Base-by-base conservation (phyloP, 2,329 filamentous ascomycete genomes). In the Verticillium nubilum region DNA sequence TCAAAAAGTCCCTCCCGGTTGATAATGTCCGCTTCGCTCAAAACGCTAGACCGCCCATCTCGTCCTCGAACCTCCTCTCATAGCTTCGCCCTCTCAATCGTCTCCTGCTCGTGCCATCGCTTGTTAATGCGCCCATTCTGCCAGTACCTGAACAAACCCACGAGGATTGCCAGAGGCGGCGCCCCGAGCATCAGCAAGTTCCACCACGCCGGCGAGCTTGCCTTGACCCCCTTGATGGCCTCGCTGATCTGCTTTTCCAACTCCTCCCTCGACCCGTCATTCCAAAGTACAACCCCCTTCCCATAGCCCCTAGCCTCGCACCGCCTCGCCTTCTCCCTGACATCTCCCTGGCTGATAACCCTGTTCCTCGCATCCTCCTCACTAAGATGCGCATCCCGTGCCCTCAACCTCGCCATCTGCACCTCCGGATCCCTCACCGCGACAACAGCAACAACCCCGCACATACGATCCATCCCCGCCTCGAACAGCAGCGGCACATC, bases 401-500 rank as follows among this genome's bases (percentile, higher is more conserved):
- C 86, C 66, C 87, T 82, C 61, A 99, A 74, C 60, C 95, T 80
- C 69, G 83, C 76, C 84, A 97, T 94, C 80, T 99, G 95, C 54
- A 93, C 82, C 62, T 81, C 84, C 0, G 91, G 88, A 66, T 97
- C 91, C 12, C 77, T 80, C 23, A 98, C 92, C 0, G 89, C 92
- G 2, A 98, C 94, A 0, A 99, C 92, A 61, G 97, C 76, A 17
- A 96, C 89, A 0, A 86, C 87, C 4, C 92, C 92, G 70, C 93
- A 97, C 65, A 96, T 85, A 47, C 86, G 79, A 73, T 99, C 95
- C 74, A 97, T 87, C 2, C 87, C 86, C 66, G 86, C 89, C 79
- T 99, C 95, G 67, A 97, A 97, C 50, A 99, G 81, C 58, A 99
- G 78, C 57, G 95, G 95, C 9, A 99, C 88, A 70, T 99, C 95